Percentiles rank a stretch among this genome's conserved stretches.
phyloP scores from a whole-genome alignment of 305 asterid genomes.

The Fraxinus sp. region DNA sequence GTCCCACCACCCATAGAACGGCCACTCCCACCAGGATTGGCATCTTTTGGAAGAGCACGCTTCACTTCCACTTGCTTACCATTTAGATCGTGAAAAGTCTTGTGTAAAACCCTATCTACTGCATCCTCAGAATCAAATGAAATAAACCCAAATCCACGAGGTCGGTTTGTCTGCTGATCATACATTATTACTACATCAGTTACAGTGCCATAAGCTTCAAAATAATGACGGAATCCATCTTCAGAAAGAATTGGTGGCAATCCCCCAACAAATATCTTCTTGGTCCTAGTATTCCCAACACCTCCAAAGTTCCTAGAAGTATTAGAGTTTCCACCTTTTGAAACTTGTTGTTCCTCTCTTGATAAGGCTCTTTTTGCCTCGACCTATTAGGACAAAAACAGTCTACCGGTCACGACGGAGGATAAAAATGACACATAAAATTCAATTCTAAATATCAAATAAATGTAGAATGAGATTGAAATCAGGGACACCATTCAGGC shows the following conservation, averaged over 20 bases:
- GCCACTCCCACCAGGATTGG: constrained; percentile 44
- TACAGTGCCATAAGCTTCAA: constrained; percentile 18
- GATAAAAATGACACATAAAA: background rate
- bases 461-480: background rate
- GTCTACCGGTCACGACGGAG: background rate
- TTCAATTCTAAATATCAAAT: background rate
- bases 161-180: background rate
- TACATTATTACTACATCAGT: constrained; percentile 12
- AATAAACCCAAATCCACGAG: constrained; percentile 32
- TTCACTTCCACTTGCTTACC: constrained; percentile 29
- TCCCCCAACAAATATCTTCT: constrained; percentile 33
- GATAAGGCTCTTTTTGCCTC: constrained; percentile 60
- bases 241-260: constrained; percentile 9
- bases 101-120: constrained; percentile 10
- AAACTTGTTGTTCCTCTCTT: constrained; percentile 51
- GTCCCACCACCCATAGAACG: constrained; percentile 47
- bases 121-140: constrained; percentile 25
- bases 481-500: background rate
- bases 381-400: constrained; percentile 30
- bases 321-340: constrained; percentile 40
- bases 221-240: constrained; percentile 11
- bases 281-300: background rate
- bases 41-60: constrained; percentile 45
- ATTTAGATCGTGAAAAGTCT: background rate
- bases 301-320: constrained; percentile 34